Evolutionary conservation across 768 basidiomycete genomes (phyloP), one percentile per base, ranked within the genome.

Genomic region (Boletus speciosus): DNA sequence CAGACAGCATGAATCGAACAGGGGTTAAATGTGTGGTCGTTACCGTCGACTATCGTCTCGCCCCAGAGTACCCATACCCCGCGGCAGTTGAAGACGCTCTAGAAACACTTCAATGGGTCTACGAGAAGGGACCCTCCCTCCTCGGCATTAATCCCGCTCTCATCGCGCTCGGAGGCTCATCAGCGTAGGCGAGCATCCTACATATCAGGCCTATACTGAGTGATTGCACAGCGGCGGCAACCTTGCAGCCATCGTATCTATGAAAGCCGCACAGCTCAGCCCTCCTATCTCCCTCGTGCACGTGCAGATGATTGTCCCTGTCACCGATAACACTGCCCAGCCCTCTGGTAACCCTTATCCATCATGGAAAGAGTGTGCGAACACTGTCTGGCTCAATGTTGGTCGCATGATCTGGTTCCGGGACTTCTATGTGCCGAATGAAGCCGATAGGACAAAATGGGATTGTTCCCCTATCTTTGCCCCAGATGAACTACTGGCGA

Each of bases 371-470:
- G 77, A 80, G 55, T 88, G 86, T 61, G 72, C 73, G 15, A 70
- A 82, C 51, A 79, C 86, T 6, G 80, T 84, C 1, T 84, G 85
- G 77, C 78, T 91, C 25, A 67, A 75, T 8, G 80, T 78, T 4
- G 80, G 59, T 5, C 81, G 83, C 52, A 90, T 90, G 88, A 59
- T 79, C 16, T 91, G 88, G 89, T 90, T 86, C 79, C 73, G 80
- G 31, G 65, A 76, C 45, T 81, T 84, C 61, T 91, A 90, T 65
- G 74, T 87, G 11, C 86, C 88, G 0, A 81, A 84, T 53, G 64
- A 76, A 56, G 75, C 69, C 37, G 85, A 88, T 51, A 76, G 80
- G 70, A 76, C 72, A 0, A 81, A 84, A 47, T 88, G 86, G 84
- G 83, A 85, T 56, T 82, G 81, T 40, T 89, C 87, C 6, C 88